Evolutionary conservation across 176 grass and related monocot species (phyloP).

Genomic region (maize (Zea mays)): DNA sequence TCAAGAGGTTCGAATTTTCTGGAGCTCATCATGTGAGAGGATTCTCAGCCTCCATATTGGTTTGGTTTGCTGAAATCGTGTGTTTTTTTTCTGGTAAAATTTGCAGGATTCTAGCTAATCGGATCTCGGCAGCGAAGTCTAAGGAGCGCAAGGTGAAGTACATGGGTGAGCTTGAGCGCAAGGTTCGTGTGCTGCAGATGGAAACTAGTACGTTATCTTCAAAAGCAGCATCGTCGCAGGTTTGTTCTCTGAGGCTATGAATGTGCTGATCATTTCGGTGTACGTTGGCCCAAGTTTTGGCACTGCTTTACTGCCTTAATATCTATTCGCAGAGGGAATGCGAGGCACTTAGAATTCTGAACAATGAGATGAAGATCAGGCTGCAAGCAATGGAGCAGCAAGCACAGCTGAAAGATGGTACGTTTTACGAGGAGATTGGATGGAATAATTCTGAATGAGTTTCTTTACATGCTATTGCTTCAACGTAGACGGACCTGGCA

Average conservation of each 20-base stretch:
- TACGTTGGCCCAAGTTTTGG: conserved; percentile 1
- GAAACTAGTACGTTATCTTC: conserved; percentile 61
- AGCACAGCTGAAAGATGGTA: conserved; percentile 65
- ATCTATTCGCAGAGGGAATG: conserved; percentile 52
- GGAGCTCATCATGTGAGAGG: neutral
- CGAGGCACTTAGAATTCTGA: conserved; percentile 47
- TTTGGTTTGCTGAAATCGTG: conserved; percentile 9
- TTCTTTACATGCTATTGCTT: neutral
- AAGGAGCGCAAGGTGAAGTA: conserved; percentile 89
- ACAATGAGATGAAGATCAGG: conserved; percentile 78
- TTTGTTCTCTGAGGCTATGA: conserved; percentile 33
- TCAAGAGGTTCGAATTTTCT: conserved; percentile 66
- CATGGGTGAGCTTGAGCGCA: conserved; percentile 71
- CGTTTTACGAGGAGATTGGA: neutral
- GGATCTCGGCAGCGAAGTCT: conserved; percentile 69
- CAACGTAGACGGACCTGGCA: neutral
- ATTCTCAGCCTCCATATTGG: neutral
- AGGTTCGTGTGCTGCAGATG: conserved; percentile 68
- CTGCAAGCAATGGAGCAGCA: conserved; percentile 64
- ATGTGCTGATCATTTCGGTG: neutral
- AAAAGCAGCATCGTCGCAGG: conserved; percentile 52
- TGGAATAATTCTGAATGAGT: conserved; percentile 18
- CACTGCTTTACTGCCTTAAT: conserved; percentile 4
- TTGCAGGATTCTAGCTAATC: conserved; percentile 77
- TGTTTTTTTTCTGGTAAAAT: neutral